Percentiles rank a stretch among this genome's conserved stretches.
phyloP scores from a whole-genome alignment of 2,329 filamentous ascomycete genomes.

The Aspergillus spinulosporus region DNA sequence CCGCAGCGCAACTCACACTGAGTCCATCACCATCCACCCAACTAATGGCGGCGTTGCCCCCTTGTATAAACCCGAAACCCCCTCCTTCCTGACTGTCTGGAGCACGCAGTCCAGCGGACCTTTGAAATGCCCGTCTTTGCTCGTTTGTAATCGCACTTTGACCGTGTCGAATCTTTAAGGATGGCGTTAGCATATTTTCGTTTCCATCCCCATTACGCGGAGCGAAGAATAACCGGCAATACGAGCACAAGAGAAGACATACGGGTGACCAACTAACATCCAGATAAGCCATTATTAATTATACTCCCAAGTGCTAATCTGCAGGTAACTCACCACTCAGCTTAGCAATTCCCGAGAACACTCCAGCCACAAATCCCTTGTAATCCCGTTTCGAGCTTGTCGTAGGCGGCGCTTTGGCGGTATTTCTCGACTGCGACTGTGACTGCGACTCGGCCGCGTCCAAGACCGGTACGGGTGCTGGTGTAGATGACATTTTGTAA shows the following conservation, averaged over 20 bases:
- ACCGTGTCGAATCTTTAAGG: constrained; percentile 81
- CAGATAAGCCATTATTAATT: constrained; percentile 1
- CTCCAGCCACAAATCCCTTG: constrained; percentile 95
- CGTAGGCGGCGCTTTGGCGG: constrained; percentile 12
- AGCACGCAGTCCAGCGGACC: constrained; percentile 83
- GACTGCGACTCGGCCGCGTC: not conserved
- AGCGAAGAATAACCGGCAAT: not conserved
- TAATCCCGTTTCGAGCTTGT: constrained; percentile 60
- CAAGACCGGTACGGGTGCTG: constrained; percentile 12
- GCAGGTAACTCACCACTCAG: constrained; percentile 63
- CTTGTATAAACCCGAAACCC: constrained; percentile 85
- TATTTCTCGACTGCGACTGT: constrained; percentile 7
- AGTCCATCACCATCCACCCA: constrained; percentile 99
- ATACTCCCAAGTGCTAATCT: not conserved
- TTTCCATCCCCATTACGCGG: not conserved
- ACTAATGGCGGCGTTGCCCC: constrained; percentile 87
- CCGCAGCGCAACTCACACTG: constrained; percentile 46
- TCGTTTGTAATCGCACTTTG: constrained; percentile 93
- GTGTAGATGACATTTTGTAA: constrained; percentile 27
- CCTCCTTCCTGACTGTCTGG: constrained; percentile 83
- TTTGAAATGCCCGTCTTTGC: constrained; percentile 71
- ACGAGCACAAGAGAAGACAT: constrained; percentile 27
- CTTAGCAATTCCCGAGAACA: constrained; percentile 92
- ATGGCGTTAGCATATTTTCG: not conserved
- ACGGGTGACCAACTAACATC: constrained; percentile 60